A percentile compares a stretch with the other conserved stretches of the same genome.
phyloP scores from a whole-genome alignment of 371 early-diverging fungal genomes.

The Apophysomyces trapeziformis region DNA sequence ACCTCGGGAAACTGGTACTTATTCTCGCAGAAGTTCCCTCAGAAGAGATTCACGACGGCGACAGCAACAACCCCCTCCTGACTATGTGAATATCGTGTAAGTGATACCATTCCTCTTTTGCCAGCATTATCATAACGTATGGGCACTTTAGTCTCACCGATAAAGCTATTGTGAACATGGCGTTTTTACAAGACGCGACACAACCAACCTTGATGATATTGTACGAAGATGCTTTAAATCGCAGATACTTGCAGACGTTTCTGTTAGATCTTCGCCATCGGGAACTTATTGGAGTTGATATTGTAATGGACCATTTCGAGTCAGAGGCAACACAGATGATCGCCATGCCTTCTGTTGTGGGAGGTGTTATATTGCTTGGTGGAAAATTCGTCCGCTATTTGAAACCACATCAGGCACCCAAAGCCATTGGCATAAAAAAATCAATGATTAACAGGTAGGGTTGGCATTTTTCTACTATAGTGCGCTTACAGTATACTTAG shows the following conservation, averaged over 20 bases:
- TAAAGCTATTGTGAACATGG: constrained; percentile 68
- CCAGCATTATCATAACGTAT: neutral
- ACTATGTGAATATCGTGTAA: constrained; percentile 20
- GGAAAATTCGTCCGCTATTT: constrained; percentile 72
- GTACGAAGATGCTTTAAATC: constrained; percentile 72
- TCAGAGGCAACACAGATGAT: constrained; percentile 60
- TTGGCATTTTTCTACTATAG: neutral
- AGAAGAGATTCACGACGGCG: constrained; percentile 14
- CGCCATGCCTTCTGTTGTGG: constrained; percentile 59
- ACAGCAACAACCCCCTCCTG: constrained; percentile 15
- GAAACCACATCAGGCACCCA: constrained; percentile 46
- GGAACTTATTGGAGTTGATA: constrained; percentile 50
- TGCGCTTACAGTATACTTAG: constrained; percentile 27
- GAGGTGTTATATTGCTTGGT: constrained; percentile 73
- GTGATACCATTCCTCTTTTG: neutral
- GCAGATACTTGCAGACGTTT: constrained; percentile 72
- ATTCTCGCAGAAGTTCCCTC: constrained; percentile 16
- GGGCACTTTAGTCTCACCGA: constrained; percentile 64
- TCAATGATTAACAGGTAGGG: constrained; percentile 51
- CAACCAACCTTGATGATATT: constrained; percentile 73
- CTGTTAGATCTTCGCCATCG: constrained; percentile 50
- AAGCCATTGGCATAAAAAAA: constrained; percentile 60
- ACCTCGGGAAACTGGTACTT: constrained; percentile 31
- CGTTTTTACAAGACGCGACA: constrained; percentile 61
- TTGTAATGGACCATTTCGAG: constrained; percentile 57